Base-by-base conservation (phyloP, 2,329 filamentous ascomycete species). In the Hymenoscyphus scutula region DNA sequence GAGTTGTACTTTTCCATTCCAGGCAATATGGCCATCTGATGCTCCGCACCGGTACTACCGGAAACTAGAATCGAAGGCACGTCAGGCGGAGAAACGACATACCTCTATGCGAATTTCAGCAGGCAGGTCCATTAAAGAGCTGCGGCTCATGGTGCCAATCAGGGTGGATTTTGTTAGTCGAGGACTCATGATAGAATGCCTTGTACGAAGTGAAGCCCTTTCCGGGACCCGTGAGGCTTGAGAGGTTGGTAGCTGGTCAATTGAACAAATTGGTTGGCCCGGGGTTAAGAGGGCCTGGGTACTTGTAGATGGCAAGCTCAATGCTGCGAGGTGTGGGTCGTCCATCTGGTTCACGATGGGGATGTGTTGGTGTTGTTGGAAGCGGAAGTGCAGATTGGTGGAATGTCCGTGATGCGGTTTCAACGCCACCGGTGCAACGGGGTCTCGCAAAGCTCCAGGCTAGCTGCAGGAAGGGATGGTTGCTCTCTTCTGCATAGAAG, bases 81-180 rank as follows among this genome's bases (percentile, higher is more conserved):
- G 23, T 23, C 41, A 37, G 15, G 13, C 15, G n/a, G 5, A 25
- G 23, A 30, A 53, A 25, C 0, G 60, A 62, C 69, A 69, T 63
- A 74, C 71, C 66, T 73, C 65, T 11, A 74, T 56, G 38, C 73
- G 71, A 15, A 74, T 60, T 58, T 75, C 73, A 10, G 64, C 58
- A 41, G 73, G 72, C 29, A 75, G 55, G 2, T 68, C 67, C 66
- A 75, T 71, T 37, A 73, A 66, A 15, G 61, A 65, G 48, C 69
- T 64, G 13, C 55, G 58, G 25, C 62, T 62, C 38, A 65, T 62
- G 1, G 68, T 69, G 51, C 61, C 53, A 19, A 70, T 66, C 7
- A 29, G 37, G 10, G 62, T 27, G 19, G 32, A 29, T 30, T 32
- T 30, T 29, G 38, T 45, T 45, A 19, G 3, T 45, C 15, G 17